Evolutionary conservation across 169 alveolate species (phyloP), one percentile per base, ranked within the genome.

Genomic region (Eimeria falciformis): DNA sequence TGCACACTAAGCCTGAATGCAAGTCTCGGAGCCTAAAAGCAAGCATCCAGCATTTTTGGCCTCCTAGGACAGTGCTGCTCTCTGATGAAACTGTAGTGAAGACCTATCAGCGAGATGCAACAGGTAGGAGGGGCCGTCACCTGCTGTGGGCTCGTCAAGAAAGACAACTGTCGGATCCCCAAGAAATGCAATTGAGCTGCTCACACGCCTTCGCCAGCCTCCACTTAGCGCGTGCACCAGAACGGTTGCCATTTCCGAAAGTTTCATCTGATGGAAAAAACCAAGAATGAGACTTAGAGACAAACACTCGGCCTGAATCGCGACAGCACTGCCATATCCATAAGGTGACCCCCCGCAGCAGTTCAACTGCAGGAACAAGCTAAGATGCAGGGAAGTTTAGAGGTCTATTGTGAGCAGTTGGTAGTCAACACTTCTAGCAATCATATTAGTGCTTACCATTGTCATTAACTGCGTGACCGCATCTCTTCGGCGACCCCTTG

Each of bases 161-260:
- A 97, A 87, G n/a, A 97, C 94, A 23, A 97, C 91, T 55, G 89
- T 92, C 1, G 98, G 95, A 82, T 96, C 95, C 11, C 98, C 98
- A 37, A 97, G 95, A 84, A 97, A 93, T 11, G 98, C 98, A 18
- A 96, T 68, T 5, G 91, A 43, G 69, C 78, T 66, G 82, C 83
- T 84, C 73, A 84, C 81, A 23, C 91, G 81, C 21, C 91, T 37
- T 27, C 83, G 29, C 89, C 89, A 79, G 73, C 89, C 89, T 9
- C 89, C 89, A 33, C 89, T 79, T 14, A 79, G 73, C 0, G 89
- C 73, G 1, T 18, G 75, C 73, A 79, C 73, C n/a, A 33, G 89
- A 3, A 79, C 89, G 29, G 33, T 79, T 7, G 89, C 89, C 89
- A 79, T 79, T 79, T 79, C 89, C 75, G 89, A 79, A 18, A 79